Percentiles rank a stretch among this genome's conserved stretches.
Evolutionary conservation across 1,284 basidiomycete species (phyloP).

Genomic region (Exsudoporus floridanus): DNA sequence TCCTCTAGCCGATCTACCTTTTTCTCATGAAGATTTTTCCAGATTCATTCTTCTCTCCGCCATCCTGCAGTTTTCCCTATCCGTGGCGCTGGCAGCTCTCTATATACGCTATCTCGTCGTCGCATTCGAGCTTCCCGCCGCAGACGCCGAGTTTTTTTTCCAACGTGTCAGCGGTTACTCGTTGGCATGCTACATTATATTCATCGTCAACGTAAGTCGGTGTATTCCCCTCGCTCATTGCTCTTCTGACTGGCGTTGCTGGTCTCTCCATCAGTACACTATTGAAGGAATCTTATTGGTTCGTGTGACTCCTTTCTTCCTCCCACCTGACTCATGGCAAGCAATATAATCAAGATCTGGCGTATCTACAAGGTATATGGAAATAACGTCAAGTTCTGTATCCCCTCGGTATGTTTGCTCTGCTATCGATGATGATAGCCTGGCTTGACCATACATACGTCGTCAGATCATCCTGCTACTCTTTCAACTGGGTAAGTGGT

Average conservation of each 20-base stretch:
- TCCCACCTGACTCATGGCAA: background rate
- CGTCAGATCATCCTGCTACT: constrained; percentile 13
- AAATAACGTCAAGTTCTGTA: constrained; percentile 13
- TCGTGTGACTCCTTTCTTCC: background rate
- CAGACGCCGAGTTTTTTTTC: constrained; percentile 11
- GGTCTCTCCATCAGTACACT: constrained; percentile 4
- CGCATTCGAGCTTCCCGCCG: constrained; percentile 5
- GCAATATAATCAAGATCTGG: constrained; percentile 20
- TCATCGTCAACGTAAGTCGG: constrained; percentile 15
- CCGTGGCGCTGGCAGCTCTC: constrained; percentile 12
- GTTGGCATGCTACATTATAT: constrained; percentile 24
- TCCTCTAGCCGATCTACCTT: background rate
- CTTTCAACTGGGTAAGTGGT: constrained; percentile 18
- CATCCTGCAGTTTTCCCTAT: constrained; percentile 18
- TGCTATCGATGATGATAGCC: background rate
- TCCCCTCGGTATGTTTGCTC: constrained; percentile 19
- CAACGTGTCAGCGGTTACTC: background rate
- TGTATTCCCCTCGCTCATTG: background rate
- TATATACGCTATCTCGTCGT: constrained; percentile 8
- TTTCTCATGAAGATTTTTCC: background rate
- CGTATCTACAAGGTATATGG: constrained; percentile 22
- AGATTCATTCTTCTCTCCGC: constrained; percentile 15
- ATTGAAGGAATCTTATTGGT: constrained; percentile 23
- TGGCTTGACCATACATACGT: background rate
- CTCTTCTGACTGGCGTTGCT: background rate